A percentile compares a stretch with the other conserved stretches of the same genome.
Evolutionary conservation across 208 protist species (phyloP).

Genomic region (Leishmania amazonensis): DNA sequence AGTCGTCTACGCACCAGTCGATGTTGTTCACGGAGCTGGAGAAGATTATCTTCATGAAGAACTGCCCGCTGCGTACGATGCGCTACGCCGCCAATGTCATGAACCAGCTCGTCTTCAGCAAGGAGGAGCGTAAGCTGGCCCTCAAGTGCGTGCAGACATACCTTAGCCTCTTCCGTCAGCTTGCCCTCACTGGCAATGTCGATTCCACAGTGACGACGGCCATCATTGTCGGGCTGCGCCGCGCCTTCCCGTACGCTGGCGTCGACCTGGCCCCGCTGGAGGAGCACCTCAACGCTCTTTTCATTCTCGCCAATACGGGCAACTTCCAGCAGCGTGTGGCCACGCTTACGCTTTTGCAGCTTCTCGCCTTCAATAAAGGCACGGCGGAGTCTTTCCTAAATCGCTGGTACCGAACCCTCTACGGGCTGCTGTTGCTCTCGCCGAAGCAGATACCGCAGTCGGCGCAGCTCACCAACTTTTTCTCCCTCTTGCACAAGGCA

Average conservation of each 20-base stretch:
- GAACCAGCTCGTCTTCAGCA: slow-evolving; percentile 93
- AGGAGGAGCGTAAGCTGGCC: slow-evolving; percentile 90
- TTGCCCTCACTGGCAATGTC: slow-evolving; percentile 56
- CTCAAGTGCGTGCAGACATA: slow-evolving; percentile 90
- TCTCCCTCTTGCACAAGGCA: slow-evolving; percentile 90
- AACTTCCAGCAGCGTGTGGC: slow-evolving; percentile 89
- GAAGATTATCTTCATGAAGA: slow-evolving; percentile 91
- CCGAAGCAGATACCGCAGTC: slow-evolving; percentile 91
- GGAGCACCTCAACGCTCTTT: slow-evolving; percentile 89
- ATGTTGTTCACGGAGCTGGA: slow-evolving; percentile 90
- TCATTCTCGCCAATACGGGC: slow-evolving; percentile 87
- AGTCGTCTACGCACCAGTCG: slow-evolving; percentile 87
- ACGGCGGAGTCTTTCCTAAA: slow-evolving; percentile 62
- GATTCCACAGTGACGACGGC: slow-evolving; percentile 90
- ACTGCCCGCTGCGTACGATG: slow-evolving; percentile 89
- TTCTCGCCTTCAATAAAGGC: slow-evolving; percentile 80
- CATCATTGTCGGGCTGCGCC: slow-evolving; percentile 89
- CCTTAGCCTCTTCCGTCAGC: slow-evolving; percentile 87
- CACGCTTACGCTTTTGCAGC: slow-evolving; percentile 86
- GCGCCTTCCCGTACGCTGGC: slow-evolving; percentile 92
- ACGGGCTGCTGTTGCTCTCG: slow-evolving; percentile 85
- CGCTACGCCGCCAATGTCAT: slow-evolving; percentile 90
- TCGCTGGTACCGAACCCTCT: slow-evolving; percentile 92
- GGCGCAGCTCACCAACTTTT: slow-evolving; percentile 90
- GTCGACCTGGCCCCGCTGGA: slow-evolving; percentile 79